Base-by-base conservation (phyloP, 495 filamentous ascomycete species). In the Cairneyella variabilis region DNA sequence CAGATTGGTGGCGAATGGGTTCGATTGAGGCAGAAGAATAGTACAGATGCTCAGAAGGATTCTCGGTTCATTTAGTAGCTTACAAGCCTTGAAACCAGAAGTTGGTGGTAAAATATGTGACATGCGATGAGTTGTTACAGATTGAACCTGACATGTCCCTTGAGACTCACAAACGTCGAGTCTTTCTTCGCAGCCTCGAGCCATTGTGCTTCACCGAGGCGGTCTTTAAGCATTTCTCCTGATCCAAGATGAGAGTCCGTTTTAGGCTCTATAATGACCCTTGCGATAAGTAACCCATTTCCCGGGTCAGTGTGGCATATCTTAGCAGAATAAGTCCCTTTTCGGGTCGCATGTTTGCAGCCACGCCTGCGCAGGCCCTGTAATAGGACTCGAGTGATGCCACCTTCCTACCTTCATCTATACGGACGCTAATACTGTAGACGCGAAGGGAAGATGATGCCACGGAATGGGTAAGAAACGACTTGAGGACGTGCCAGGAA, bases 11-110 rank as follows among this genome's bases (percentile, higher is more conserved):
- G 30, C 20, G 25, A 43, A 52, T 52, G 12, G 27, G 20, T 21
- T 52, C 22, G 43, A 52, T 12, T 52, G 20, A 52, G 26, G 38
- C 49, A 52, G 28, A 14, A 32, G 28, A 32, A 14, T 32, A 32
- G 28, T 32, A 14, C 28, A 7, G 6, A 32, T 32, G 14, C 14
- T 32, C 14, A 32, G 28, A 32, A 32, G 6, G 14, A 32, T 32
- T 6, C 14, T 32, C 14, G 14, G 14, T 32, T 32, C 28, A 32
- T 32, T 14, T 32, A 32, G 28, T 14, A 32, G 14, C n/a, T 32
- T 32, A 32, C 7, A 32, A 32, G 14, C 28, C 14, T 32, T 32
- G 14, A 32, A 32, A 32, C n/a, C n/a, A n/a, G n/a, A 14, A 14
- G 28, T 32, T 32, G 28, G 28, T 6, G 28, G 6, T 32, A 32